A percentile compares a stretch with the other conserved stretches of the same genome.
phyloP scores from a whole-genome alignment of 208 protist genomes.

The Trypanosoma avium region DNA sequence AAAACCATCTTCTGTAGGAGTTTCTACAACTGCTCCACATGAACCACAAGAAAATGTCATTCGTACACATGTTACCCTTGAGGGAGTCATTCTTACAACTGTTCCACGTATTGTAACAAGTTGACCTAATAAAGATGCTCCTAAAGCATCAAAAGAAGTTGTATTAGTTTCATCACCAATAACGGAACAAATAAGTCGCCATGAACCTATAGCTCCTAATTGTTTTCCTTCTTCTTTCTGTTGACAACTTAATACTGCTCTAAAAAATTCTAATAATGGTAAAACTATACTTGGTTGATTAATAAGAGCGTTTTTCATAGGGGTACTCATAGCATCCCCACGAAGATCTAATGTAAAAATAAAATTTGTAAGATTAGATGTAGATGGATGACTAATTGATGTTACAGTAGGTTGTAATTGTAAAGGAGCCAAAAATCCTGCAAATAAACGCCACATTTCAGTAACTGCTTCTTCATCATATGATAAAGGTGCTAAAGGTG shows the following conservation, averaged over 20 bases:
- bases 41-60: slow-evolving; percentile 70
- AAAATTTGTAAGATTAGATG: slow-evolving; percentile 9
- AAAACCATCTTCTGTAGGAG: slow-evolving; percentile 65
- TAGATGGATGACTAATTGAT: not conserved
- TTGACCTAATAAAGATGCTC: slow-evolving; percentile 65
- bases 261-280: slow-evolving; percentile 76
- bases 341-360: slow-evolving; percentile 28
- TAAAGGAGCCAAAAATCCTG: slow-evolving; percentile 38
- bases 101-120: slow-evolving; percentile 78
- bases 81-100: slow-evolving; percentile 73
- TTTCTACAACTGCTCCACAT: slow-evolving; percentile 49
- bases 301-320: slow-evolving; percentile 51
- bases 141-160: slow-evolving; percentile 63
- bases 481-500: slow-evolving; percentile 30
- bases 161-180: slow-evolving; percentile 34
- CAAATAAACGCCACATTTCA: slow-evolving; percentile 75
- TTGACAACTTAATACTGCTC: slow-evolving; percentile 37
- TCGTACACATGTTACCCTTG: slow-evolving; percentile 59
- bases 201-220: slow-evolving; percentile 8
- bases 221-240: slow-evolving; percentile 19
- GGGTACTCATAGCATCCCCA: slow-evolving; percentile 25
- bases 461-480: slow-evolving; percentile 66
- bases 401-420: slow-evolving; percentile 35
- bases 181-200: slow-evolving; percentile 31
- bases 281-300: slow-evolving; percentile 61